Conservation (phyloP, 495 filamentous ascomycete species). For the Penicillium subrubescens region DNA sequence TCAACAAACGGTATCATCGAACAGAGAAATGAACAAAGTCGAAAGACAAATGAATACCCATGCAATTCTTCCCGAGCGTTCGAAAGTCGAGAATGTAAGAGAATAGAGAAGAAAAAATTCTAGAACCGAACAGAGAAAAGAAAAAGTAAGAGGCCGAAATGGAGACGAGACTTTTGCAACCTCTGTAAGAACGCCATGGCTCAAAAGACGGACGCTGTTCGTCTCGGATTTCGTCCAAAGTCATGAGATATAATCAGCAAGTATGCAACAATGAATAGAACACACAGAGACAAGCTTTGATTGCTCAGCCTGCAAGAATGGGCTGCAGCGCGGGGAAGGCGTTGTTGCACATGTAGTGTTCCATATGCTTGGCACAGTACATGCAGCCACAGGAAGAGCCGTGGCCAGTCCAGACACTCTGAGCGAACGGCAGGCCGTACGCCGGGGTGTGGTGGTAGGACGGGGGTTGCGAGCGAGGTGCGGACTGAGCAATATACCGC, state of each 20-base stretch:
- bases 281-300: neutral
- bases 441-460: slow-evolving; percentile 55
- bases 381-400: slow-evolving; percentile 69
- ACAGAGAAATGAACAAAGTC: slow-evolving; percentile 17
- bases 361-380: slow-evolving; percentile 64
- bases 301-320: slow-evolving; percentile 38
- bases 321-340: slow-evolving; percentile 64
- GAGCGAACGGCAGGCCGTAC: slow-evolving; percentile 57
- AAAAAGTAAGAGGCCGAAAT: slow-evolving; percentile 21
- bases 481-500: slow-evolving; percentile 50
- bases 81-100: slow-evolving; percentile 1
- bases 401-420: slow-evolving; percentile 60
- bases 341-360: slow-evolving; percentile 64
- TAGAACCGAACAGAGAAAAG: slow-evolving; percentile 23
- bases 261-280: slow-evolving; percentile 9
- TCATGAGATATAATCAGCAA: slow-evolving; percentile 23
- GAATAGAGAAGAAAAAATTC: slow-evolving; percentile 28
- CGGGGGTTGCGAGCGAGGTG: slow-evolving; percentile 48
- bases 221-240: slow-evolving; percentile 18
- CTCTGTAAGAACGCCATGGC: neutral
- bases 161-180: slow-evolving; percentile 4
- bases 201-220: neutral
- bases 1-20: slow-evolving; percentile 45
- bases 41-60: slow-evolving; percentile 24
- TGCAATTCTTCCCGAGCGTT: slow-evolving; percentile 33